A percentile compares a stretch with the other conserved stretches of the same genome.
phyloP scores from a whole-genome alignment of 345 rosid species.

The Schrenkiella parvula region DNA sequence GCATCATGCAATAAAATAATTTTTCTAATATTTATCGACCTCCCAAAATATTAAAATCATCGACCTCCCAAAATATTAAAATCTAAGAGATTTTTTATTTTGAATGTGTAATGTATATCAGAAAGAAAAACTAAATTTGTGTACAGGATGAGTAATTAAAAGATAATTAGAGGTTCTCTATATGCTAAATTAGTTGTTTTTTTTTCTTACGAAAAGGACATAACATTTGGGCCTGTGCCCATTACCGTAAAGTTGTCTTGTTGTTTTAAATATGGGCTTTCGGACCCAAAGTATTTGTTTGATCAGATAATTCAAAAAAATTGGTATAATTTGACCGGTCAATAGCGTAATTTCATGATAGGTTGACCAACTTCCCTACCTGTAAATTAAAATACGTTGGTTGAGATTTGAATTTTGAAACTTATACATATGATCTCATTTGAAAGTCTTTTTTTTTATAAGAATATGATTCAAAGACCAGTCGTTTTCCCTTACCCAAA shows the following conservation, averaged over 20 bases:
- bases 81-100: too few relatives aligned
- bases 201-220: neutral
- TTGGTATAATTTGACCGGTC: conserved; percentile 11
- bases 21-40: neutral
- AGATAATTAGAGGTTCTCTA: neutral
- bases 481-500: conserved; percentile 27
- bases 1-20: neutral
- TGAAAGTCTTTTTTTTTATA: neutral
- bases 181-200: neutral
- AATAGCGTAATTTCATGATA: conserved; percentile 13
- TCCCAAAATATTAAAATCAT: neutral
- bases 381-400: conserved; percentile 10
- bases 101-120: neutral
- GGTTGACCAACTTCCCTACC: neutral
- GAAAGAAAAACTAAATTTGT: neutral
- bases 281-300: neutral
- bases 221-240: neutral
- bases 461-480: neutral
- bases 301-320: neutral
- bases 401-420: conserved; percentile 3
- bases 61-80: neutral
- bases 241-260: neutral
- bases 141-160: neutral
- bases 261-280: neutral
- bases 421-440: conserved; percentile 1